These are phyloP conservation scores for Ogataea salicorniae DNA, from an alignment of 805 yeast species.

Conservation along the genomic window DNA sequence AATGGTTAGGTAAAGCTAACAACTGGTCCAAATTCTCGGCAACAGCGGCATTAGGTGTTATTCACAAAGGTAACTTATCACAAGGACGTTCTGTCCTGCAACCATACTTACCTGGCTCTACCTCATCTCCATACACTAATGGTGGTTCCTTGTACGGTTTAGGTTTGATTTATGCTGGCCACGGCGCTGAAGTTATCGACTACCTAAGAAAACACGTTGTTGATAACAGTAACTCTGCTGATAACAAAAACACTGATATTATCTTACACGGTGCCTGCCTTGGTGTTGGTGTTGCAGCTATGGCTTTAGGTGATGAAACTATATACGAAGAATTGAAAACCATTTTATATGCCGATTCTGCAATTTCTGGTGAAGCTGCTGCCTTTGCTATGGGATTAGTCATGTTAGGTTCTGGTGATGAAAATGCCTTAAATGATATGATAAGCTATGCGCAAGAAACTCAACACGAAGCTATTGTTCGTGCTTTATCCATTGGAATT, in stretches of 20 bases:
- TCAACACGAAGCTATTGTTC: constrained; percentile 89
- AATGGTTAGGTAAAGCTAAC: constrained; percentile 96
- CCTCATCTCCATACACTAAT: constrained; percentile 81
- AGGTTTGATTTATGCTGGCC: constrained; percentile 94
- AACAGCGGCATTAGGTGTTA: constrained; percentile 96
- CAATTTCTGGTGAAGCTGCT: constrained; percentile 93
- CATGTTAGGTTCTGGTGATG: constrained; percentile 86
- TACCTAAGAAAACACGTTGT: constrained; percentile 69
- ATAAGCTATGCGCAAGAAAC: constrained; percentile 89
- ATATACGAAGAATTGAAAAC: constrained; percentile 79
- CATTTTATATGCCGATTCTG: constrained; percentile 83
- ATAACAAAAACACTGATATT: constrained; percentile 63
- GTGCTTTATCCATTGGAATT: constrained; percentile 88
- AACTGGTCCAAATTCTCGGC: constrained; percentile 98
- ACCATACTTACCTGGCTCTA: constrained; percentile 83
- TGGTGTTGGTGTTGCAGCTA: constrained; percentile 94
- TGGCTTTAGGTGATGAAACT: constrained; percentile 76
- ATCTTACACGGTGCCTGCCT: constrained; percentile 92
- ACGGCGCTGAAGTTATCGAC: constrained; percentile 81
- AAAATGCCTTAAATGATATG: constrained; percentile 70
- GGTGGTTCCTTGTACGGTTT: constrained; percentile 94
- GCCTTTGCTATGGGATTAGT: constrained; percentile 94
- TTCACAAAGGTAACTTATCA: constrained; percentile 89
- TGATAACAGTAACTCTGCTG: constrained; percentile 42
- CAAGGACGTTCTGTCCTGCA: constrained; percentile 83